Evolutionary conservation across 257 asterid genomes (phyloP), one percentile per base, ranked within the genome.

Genomic region (Catharanthus roseus): DNA sequence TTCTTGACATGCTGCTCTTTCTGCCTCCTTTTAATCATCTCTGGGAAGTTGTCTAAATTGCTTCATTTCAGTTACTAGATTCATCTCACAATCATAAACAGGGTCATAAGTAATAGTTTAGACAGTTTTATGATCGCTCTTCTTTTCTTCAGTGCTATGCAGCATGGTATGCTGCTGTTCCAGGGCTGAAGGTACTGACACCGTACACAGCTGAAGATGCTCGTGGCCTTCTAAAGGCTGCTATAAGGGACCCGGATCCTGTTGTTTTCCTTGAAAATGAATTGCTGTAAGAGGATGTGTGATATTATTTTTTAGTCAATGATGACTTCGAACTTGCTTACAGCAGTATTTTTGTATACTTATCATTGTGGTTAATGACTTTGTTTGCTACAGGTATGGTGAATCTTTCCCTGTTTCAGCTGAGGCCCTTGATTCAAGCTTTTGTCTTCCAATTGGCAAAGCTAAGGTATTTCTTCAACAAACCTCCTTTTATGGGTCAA

Each of bases 201-300:
- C 87, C 87, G 34, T 83, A 83, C 73, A 78, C 85, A 58, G 68
- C 82, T 12, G 87, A 83, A 74, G 87, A 83, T 81, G 85, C 85
- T 33, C 83, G 87, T 34, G 87, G 87, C 29, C 80, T 83, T 44
- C 77, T 81, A 71, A 83, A 83, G 72, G 85, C 87, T 73, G 85
- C 87, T 41, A 81, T 83, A 16, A 71, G 87, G 75, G 87, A 83
- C 65, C 87, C 85, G n/a, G 87, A 83, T 78, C 85, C 85, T 19
- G 85, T 83, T 71, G 80, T 83, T 76, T 83, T 81, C 45, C 85
- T 83, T 81, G 87, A 83, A 79, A 83, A 74, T 80, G 87, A 83
- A 68, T 81, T 82, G 74, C 62, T 83, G 82, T 78, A 67, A 74
- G 84, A 78, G 53, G 26, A 58, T 11, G 57, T 56, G 51, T 16